A percentile compares a stretch with the other conserved stretches of the same genome.
These are phyloP conservation scores for Aspergillus sparsus DNA, from an alignment of 495 filamentous ascomycete species.

Conservation along the genomic window DNA sequence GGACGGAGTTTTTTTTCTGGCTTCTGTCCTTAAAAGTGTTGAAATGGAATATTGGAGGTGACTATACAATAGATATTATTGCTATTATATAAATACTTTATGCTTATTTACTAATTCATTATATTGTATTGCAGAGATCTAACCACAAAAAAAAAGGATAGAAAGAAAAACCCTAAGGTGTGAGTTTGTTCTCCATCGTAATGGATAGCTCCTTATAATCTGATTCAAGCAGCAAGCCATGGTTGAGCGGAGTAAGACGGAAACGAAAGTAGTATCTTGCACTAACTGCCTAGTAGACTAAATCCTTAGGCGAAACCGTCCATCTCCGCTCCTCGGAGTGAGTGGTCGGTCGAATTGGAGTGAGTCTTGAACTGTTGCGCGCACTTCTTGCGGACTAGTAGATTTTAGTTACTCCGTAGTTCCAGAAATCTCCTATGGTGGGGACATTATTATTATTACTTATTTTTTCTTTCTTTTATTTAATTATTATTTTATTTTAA, in stretches of 20 bases:
- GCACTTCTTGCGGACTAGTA: not conserved
- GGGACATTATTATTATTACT: not conserved
- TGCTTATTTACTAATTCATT: too few species aligned
- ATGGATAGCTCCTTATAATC: not conserved
- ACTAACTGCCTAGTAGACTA: not conserved
- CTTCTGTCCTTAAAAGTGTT: too few species aligned
- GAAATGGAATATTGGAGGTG: too few species aligned
- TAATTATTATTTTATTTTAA: too few species aligned
- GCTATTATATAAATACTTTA: too few species aligned
- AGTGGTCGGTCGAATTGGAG: not conserved
- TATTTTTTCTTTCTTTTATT: too few species aligned
- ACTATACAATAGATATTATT: too few species aligned
- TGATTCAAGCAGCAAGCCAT: not conserved
- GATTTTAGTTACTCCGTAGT: not conserved
- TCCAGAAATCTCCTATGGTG: conserved; percentile 4
- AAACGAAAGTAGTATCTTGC: conserved; percentile 2
- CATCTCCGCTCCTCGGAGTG: not conserved
- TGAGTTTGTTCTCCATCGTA: not conserved
- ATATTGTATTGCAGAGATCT: too few species aligned
- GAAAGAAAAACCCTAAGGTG: not conserved
- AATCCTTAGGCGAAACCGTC: not conserved
- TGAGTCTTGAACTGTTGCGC: not conserved
- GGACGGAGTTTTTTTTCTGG: not conserved
- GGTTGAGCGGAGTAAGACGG: conserved; percentile 10
- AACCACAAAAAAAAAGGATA: too few species aligned